A percentile compares a stretch with the other conserved stretches of the same genome.
These are phyloP conservation scores for Astrothelium macrocarpum DNA, from an alignment of 495 filamentous ascomycete species.

Conservation along the genomic window DNA sequence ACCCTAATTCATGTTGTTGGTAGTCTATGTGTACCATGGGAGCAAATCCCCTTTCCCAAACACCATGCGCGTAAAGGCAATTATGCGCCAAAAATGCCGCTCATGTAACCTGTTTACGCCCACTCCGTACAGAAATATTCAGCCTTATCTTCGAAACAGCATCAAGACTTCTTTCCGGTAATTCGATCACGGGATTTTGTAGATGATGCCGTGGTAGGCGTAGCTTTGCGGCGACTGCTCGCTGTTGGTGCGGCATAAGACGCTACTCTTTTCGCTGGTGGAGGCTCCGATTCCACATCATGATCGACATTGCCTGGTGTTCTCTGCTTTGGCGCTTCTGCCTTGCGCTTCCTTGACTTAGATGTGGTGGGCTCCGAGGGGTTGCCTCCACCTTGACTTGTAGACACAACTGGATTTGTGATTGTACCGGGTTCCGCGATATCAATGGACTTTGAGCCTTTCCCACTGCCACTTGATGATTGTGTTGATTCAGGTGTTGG, in stretches of 20 bases:
- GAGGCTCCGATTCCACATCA: conserved; percentile 2
- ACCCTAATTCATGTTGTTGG: too few species aligned
- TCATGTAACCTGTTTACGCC: too few species aligned
- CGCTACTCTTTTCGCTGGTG: conserved; percentile 5
- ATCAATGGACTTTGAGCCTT: background rate
- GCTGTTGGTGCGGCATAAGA: conserved; percentile 22
- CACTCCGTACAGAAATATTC: too few species aligned
- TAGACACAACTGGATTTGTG: background rate
- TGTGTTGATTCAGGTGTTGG: background rate
- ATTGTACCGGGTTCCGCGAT: background rate
- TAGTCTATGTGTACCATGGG: too few species aligned
- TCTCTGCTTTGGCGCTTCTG: background rate
- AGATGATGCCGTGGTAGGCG: background rate
- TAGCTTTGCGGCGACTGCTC: conserved; percentile 11
- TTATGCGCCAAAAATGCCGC: too few species aligned
- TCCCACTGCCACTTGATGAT: background rate
- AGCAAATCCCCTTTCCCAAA: too few species aligned
- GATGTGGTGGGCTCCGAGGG: background rate
- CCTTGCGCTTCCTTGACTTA: conserved; percentile 6
- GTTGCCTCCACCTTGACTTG: background rate
- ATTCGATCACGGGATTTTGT: background rate
- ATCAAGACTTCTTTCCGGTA: background rate
- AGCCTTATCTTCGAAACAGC: background rate
- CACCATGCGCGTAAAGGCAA: too few species aligned
- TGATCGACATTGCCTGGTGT: background rate